A percentile compares a stretch with the other conserved stretches of the same genome.
phyloP scores from a whole-genome alignment of 306 rosid genomes.

The Trifolium repens region DNA sequence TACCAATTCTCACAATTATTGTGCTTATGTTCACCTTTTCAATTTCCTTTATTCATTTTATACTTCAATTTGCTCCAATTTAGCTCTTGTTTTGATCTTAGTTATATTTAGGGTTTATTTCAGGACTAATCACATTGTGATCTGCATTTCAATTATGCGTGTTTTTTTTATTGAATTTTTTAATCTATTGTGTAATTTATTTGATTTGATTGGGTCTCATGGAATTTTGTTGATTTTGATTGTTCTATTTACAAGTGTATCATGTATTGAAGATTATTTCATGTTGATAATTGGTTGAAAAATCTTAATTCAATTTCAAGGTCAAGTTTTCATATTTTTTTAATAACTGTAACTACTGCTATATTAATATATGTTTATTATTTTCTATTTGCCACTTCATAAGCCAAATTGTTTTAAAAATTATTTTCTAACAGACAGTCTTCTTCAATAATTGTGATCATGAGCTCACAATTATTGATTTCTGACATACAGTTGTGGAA shows the following conservation, averaged over 20 bases:
- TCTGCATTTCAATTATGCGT: background rate
- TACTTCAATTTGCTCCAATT: background rate
- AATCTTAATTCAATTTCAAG: background rate
- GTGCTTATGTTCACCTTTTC: background rate
- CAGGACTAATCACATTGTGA: constrained; percentile 24
- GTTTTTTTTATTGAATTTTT: background rate
- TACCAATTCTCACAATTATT: background rate
- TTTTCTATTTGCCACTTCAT: constrained; percentile 8
- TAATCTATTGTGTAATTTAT: background rate
- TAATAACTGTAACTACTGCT: background rate
- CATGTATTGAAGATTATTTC: background rate
- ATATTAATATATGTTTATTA: background rate
- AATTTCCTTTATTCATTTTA: background rate
- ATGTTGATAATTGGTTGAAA: constrained; percentile 4
- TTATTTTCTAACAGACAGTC: background rate
- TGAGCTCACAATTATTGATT: constrained; percentile 32
- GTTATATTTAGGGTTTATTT: constrained; percentile 22
- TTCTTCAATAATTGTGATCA: constrained; percentile 24
- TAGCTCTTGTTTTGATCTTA: background rate
- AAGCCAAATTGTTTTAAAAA: constrained; percentile 22
- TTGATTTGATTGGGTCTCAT: constrained; percentile 34
- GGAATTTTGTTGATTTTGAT: constrained; percentile 26
- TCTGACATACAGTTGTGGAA: constrained; percentile 25
- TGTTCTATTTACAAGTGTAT: constrained; percentile 9
- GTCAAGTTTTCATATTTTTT: constrained; percentile 8